A percentile compares a stretch with the other conserved stretches of the same genome.
phyloP scores from a whole-genome alignment of 1,284 basidiomycete species.

The Somion occarium region DNA sequence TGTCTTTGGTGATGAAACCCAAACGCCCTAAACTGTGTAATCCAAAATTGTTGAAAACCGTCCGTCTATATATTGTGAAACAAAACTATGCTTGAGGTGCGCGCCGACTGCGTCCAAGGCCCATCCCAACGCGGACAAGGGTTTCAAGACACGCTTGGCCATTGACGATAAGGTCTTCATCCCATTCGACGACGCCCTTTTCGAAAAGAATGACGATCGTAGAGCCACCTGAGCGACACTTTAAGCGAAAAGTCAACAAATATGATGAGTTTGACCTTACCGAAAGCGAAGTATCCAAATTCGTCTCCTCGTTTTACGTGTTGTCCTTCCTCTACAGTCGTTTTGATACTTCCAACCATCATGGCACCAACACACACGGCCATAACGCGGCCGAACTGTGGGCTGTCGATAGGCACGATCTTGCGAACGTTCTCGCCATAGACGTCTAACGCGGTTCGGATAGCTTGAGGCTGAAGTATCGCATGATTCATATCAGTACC shows the following conservation, averaged over 20 bases:
- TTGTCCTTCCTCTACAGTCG: slow-evolving; percentile 83
- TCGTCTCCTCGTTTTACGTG: slow-evolving; percentile 80
- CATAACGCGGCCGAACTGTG: slow-evolving; percentile 85
- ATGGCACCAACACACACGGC: slow-evolving; percentile 88
- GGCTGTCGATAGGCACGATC: slow-evolving; percentile 85
- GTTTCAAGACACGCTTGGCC: slow-evolving; percentile 82
- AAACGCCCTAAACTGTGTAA: no score
- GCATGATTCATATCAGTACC: slow-evolving; percentile 7
- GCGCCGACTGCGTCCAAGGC: slow-evolving; percentile 51
- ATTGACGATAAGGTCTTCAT: slow-evolving; percentile 87
- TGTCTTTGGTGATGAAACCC: no score
- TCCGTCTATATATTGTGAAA: no score
- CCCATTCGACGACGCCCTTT: slow-evolving; percentile 79
- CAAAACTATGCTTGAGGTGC: no score
- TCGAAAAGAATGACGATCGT: slow-evolving; percentile 89
- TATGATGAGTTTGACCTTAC: slow-evolving; percentile 35
- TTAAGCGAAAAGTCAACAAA: slow-evolving; percentile 1
- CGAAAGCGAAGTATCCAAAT: slow-evolving; percentile 92
- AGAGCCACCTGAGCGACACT: slow-evolving; percentile 65
- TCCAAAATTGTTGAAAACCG: no score
- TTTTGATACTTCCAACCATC: slow-evolving; percentile 91
- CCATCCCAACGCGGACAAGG: slow-evolving; percentile 84
- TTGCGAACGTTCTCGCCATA: slow-evolving; percentile 93
- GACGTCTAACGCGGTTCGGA: slow-evolving; percentile 81
- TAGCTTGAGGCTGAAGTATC: slow-evolving; percentile 65